These are phyloP conservation scores for Citrullus amarus DNA, from an alignment of 306 rosid species.

Conservation along the genomic window DNA sequence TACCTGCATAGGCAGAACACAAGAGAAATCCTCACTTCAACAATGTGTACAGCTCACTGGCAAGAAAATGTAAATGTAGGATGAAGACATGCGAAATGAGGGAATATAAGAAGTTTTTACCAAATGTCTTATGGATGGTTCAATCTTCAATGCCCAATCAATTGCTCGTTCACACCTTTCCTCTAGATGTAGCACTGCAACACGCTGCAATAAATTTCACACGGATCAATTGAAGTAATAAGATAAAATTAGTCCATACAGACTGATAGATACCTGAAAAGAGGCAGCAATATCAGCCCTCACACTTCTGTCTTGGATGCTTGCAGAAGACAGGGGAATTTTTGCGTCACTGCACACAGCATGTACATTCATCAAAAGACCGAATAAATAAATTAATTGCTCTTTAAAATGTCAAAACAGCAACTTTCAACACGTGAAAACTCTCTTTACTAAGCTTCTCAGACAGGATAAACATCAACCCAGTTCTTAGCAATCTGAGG, in stretches of 20 bases:
- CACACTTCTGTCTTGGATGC: slow-evolving; percentile 44
- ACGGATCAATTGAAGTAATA: neutral
- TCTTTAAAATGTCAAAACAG: neutral
- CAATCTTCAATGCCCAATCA: slow-evolving; percentile 87
- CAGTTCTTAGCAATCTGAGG: neutral
- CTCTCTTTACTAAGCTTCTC: neutral
- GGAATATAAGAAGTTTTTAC: slow-evolving; percentile 21
- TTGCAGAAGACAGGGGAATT: slow-evolving; percentile 65
- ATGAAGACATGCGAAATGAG: neutral
- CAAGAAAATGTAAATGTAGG: neutral
- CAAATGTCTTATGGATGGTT: slow-evolving; percentile 74
- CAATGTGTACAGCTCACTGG: slow-evolving; percentile 5
- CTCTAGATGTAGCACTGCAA: slow-evolving; percentile 88
- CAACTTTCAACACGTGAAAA: neutral
- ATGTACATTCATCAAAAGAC: slow-evolving; percentile 16
- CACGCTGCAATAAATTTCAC: slow-evolving; percentile 39
- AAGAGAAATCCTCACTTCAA: slow-evolving; percentile 9
- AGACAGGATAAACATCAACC: neutral
- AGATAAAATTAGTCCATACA: slow-evolving; percentile 2
- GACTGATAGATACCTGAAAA: slow-evolving; percentile 61
- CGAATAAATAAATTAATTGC: neutral
- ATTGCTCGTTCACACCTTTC: slow-evolving; percentile 90
- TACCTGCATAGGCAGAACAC: slow-evolving; percentile 41
- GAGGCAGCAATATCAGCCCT: slow-evolving; percentile 97
- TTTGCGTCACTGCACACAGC: slow-evolving; percentile 49